These are phyloP conservation scores for Leishmania turanica DNA, from an alignment of 208 protist genomes.

Conservation along the genomic window DNA sequence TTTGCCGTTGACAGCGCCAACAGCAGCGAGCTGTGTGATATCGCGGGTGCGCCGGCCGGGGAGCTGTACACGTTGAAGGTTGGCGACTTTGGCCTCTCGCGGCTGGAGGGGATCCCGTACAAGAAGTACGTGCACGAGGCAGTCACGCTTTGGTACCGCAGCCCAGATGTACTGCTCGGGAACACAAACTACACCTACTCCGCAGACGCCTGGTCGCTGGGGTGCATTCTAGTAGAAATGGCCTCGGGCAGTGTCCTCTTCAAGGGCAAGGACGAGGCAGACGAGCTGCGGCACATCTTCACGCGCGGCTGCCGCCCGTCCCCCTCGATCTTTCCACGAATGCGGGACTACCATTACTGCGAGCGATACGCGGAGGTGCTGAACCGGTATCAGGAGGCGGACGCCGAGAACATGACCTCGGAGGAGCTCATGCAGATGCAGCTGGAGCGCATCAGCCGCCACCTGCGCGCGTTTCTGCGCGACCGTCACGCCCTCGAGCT, in stretches of 20 bases:
- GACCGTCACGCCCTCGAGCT: constrained; percentile 42
- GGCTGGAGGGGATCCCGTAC: constrained; percentile 86
- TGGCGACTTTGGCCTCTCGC: constrained; percentile 88
- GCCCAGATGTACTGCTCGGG: constrained; percentile 92
- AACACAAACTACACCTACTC: constrained; percentile 76
- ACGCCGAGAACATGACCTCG: background rate
- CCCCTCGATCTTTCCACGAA: constrained; percentile 50
- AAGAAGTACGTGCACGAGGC: constrained; percentile 92
- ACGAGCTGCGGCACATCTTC: constrained; percentile 91
- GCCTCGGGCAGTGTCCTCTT: constrained; percentile 79
- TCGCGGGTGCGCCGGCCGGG: constrained; percentile 2
- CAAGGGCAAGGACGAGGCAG: constrained; percentile 73
- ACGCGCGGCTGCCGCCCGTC: constrained; percentile 88
- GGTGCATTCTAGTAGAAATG: constrained; percentile 92
- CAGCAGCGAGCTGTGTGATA: background rate
- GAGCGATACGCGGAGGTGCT: constrained; percentile 30
- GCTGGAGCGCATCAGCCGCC: constrained; percentile 31
- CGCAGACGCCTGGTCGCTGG: constrained; percentile 92
- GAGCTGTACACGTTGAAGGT: constrained; percentile 76
- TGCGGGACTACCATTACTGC: constrained; percentile 52
- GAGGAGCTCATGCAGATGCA: constrained; percentile 21
- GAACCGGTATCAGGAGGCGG: constrained; percentile 21
- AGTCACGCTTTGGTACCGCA: constrained; percentile 95
- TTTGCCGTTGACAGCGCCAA: background rate
- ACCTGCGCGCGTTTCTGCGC: constrained; percentile 38